Percentiles rank a stretch among this genome's conserved stretches.
Conservation (phyloP, 176 grass and related monocot genomes). For the Zea mays region DNA sequence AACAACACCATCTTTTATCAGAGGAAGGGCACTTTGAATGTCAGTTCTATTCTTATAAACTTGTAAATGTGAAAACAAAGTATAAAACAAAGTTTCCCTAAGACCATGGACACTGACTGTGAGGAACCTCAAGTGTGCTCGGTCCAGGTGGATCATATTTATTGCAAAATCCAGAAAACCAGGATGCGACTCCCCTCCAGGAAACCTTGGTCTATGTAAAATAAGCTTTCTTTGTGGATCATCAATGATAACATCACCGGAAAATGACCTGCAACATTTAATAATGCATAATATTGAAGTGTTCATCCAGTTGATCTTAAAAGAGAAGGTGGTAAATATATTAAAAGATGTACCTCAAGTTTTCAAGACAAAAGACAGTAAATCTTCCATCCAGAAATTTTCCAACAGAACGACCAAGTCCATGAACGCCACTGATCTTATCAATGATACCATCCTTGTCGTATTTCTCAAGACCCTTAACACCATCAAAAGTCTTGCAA, state of each 20-base stretch:
- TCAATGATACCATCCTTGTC: conserved; percentile 68
- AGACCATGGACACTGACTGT: conserved; percentile 75
- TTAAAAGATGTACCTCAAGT: conserved; percentile 57
- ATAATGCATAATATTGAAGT: conserved; percentile 9
- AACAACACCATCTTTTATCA: conserved; percentile 73
- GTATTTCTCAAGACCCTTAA: conserved; percentile 75
- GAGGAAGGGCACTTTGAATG: conserved; percentile 61
- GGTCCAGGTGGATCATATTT: conserved; percentile 85
- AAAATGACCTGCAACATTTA: conserved; percentile 66
- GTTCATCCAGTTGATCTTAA: conserved; percentile 29
- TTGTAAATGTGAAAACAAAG: conserved; percentile 78
- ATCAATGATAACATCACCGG: conserved; percentile 57
- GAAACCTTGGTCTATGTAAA: conserved; percentile 71
- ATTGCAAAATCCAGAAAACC: conserved; percentile 91
- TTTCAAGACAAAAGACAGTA: conserved; percentile 81
- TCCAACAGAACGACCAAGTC: conserved; percentile 50
- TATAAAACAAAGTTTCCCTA: conserved; percentile 87
- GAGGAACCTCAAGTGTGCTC: conserved; percentile 55
- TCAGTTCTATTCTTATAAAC: conserved; percentile 77
- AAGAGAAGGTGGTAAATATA: conserved; percentile 4
- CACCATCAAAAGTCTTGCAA: conserved; percentile 79
- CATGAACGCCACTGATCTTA: conserved; percentile 56
- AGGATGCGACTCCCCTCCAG: conserved; percentile 54
- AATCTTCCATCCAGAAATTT: conserved; percentile 62
- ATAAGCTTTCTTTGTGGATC: conserved; percentile 71